These are phyloP conservation scores for Daucus carota DNA, from an alignment of 129 eudicot species.

Conservation along the genomic window DNA sequence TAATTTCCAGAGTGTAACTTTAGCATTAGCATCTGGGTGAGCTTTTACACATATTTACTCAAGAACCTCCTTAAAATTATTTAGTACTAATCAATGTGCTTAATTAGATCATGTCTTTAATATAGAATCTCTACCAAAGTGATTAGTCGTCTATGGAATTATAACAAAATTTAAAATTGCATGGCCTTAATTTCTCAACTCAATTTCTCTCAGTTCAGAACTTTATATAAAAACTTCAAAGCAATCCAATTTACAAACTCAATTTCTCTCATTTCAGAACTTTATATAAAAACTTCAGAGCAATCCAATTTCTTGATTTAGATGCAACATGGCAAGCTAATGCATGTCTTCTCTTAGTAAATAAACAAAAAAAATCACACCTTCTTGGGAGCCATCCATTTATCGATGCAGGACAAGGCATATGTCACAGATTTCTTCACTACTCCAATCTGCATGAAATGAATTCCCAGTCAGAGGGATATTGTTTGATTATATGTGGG, in stretches of 20 bases:
- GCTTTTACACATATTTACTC: not conserved
- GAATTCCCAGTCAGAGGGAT: not conserved
- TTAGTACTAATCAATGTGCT: not conserved
- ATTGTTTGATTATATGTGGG: not conserved
- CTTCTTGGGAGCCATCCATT: conserved; percentile 81
- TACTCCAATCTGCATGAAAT: conserved; percentile 54
- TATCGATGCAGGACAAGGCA: conserved; percentile 50
- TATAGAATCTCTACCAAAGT: not conserved
- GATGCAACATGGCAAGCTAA: not conserved
- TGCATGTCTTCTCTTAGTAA: not conserved
- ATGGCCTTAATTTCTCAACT: not conserved
- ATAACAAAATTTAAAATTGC: not conserved
- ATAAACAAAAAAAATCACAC: conserved; percentile 25
- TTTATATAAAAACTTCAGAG: not conserved
- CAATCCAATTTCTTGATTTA: not conserved
- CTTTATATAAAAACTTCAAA: no score
- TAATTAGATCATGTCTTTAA: not conserved
- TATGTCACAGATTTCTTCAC: conserved; percentile 50
- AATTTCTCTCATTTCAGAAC: not conserved
- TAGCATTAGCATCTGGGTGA: not conserved
- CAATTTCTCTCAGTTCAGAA: not conserved
- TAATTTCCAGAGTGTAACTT: no score
- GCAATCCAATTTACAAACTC: no score
- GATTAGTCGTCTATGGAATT: no score
- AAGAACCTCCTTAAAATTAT: not conserved